phyloP scores from a whole-genome alignment of 306 rosid genomes.

The Sechiopsis laciniata region DNA sequence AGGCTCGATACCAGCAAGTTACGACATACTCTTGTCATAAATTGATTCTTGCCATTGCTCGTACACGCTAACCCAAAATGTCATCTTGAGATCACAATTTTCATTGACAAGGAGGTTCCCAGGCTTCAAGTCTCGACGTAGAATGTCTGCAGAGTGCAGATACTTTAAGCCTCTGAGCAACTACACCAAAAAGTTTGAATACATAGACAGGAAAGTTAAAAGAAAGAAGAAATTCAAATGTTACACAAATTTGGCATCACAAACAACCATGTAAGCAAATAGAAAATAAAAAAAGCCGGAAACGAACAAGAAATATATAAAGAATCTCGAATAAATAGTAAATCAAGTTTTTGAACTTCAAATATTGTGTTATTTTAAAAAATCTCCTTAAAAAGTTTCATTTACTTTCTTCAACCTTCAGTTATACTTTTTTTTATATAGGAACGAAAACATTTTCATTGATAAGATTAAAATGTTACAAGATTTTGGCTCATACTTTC shows the following conservation, averaged over 20 bases:
- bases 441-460: no score
- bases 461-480: no score
- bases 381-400: background rate
- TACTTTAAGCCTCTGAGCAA: constrained; percentile 88
- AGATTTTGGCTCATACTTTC: no score
- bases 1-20: no score
- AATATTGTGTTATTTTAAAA: background rate
- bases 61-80: constrained; percentile 92
- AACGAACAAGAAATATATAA: background rate
- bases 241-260: no score
- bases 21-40: constrained; percentile 98
- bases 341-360: background rate
- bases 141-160: constrained; percentile 91
- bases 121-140: constrained; percentile 91
- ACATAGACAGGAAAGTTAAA: constrained; percentile 1
- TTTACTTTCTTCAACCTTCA: background rate
- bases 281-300: background rate
- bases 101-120: constrained; percentile 90
- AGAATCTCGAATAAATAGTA: background rate
- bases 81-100: constrained; percentile 88
- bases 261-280: background rate
- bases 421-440: no score
- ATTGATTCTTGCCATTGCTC: constrained; percentile 68
- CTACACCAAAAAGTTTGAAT: constrained; percentile 40
- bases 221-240: background rate